phyloP scores from a whole-genome alignment of 1,284 basidiomycete species.

The Moesziomyces parantarcticus region DNA sequence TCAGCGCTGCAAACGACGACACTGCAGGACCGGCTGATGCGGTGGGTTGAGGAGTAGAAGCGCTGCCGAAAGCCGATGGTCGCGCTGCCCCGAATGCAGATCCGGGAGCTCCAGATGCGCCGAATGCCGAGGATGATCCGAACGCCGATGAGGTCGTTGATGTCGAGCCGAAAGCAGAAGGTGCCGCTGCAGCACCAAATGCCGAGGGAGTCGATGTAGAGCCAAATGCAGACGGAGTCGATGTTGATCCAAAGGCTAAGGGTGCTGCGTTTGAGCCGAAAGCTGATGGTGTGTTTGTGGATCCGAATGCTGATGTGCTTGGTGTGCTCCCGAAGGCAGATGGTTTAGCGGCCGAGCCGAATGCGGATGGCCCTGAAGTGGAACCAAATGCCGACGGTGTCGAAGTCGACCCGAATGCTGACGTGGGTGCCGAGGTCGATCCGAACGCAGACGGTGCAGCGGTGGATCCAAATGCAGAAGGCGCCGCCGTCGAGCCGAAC shows the following conservation, averaged over 20 bases:
- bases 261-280: constrained; percentile 12
- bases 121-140: constrained; percentile 3
- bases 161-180: constrained; percentile 16
- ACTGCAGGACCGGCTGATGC: not conserved
- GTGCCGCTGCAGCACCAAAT: constrained; percentile 7
- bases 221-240: constrained; percentile 3
- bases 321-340: constrained; percentile 5
- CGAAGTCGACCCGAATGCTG: constrained; percentile 12
- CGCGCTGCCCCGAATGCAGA: not conserved
- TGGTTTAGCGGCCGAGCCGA: constrained; percentile 6
- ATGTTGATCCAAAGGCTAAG: constrained; percentile 9
- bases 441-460: constrained; percentile 25
- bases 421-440: not conserved
- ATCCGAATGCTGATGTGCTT: constrained; percentile 14
- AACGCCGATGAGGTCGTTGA: constrained; percentile 23
- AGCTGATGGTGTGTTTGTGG: constrained; percentile 5
- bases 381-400: constrained; percentile 17
- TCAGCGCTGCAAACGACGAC: constrained; percentile 11
- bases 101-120: not conserved
- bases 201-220: constrained; percentile 1
- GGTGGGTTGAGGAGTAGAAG: not conserved
- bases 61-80: constrained; percentile 11
- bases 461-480: constrained; percentile 19
- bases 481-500: constrained; percentile 10
- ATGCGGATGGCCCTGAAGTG: constrained; percentile 10